Evolutionary conservation across 352 stramenopile genomes (phyloP).

Genomic region (Pythium sp.): DNA sequence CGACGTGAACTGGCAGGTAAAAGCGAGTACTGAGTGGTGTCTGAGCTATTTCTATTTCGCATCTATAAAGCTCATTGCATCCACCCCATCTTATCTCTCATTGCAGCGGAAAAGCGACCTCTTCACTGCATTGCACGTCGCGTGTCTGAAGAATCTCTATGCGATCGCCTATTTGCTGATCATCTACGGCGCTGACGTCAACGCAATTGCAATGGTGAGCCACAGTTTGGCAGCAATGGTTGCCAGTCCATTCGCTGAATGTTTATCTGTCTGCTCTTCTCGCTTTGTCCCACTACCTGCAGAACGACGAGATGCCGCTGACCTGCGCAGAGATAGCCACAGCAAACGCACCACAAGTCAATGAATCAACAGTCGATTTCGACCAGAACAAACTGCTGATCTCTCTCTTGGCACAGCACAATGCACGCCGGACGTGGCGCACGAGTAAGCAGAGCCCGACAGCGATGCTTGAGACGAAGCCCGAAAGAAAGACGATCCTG

Average conservation of each 20-base stretch:
- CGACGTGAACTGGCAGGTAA: constrained; percentile 74
- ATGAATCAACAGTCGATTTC: constrained; percentile 3
- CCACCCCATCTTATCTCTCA: neutral
- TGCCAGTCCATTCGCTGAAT: neutral
- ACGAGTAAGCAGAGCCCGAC: constrained; percentile 11
- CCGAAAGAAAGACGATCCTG: constrained; percentile 17
- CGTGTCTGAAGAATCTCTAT: constrained; percentile 61
- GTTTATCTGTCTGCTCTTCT: neutral
- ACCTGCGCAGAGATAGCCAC: constrained; percentile 34
- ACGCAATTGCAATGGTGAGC: constrained; percentile 55
- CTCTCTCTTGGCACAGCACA: constrained; percentile 36
- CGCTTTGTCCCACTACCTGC: neutral
- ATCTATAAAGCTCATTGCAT: neutral
- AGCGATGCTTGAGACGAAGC: neutral
- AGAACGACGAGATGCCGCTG: constrained; percentile 74
- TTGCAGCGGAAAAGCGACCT: constrained; percentile 51
- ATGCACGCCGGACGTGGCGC: constrained; percentile 57
- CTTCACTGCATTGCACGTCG: constrained; percentile 61
- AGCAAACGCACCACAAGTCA: constrained; percentile 11
- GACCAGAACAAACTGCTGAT: constrained; percentile 37
- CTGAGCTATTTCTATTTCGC: neutral
- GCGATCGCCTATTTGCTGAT: constrained; percentile 60
- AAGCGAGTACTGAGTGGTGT: neutral
- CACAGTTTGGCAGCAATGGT: neutral
- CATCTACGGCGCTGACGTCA: constrained; percentile 70